Evolutionary conservation across 495 filamentous ascomycete species (phyloP).

Genomic region (Pseudomonodictys pantanalensis): DNA sequence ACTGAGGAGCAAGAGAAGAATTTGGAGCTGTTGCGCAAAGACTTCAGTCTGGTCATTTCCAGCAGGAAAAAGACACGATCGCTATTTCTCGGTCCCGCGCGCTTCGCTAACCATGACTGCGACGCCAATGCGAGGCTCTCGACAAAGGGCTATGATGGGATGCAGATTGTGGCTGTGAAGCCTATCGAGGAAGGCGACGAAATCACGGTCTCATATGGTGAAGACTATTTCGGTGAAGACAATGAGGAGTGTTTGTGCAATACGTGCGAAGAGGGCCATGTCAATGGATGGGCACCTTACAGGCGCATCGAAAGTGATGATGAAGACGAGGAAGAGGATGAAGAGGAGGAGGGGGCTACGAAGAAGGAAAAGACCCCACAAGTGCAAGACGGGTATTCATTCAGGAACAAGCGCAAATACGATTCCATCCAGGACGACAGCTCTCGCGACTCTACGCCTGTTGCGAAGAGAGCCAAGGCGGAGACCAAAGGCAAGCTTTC

Average conservation of each 20-base stretch:
- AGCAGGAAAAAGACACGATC: slow-evolving; percentile 83
- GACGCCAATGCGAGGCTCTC: slow-evolving; percentile 83
- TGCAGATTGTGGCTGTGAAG: slow-evolving; percentile 76
- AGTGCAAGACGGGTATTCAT: slow-evolving; percentile 20
- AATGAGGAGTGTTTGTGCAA: slow-evolving; percentile 94
- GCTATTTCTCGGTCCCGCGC: slow-evolving; percentile 88
- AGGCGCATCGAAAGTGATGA: slow-evolving; percentile 18
- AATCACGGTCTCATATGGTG: slow-evolving; percentile 92
- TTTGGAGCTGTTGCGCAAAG: slow-evolving; percentile 71
- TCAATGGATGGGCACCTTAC: slow-evolving; percentile 73
- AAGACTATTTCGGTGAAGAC: slow-evolving; percentile 91
- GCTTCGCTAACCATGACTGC: slow-evolving; percentile 98
- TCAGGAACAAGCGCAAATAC: slow-evolving; percentile 35
- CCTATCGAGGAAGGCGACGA: slow-evolving; percentile 87
- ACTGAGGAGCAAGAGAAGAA: slow-evolving; percentile 84
- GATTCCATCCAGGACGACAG: background rate
- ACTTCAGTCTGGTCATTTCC: slow-evolving; percentile 96
- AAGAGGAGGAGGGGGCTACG: background rate
- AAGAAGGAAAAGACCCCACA: background rate
- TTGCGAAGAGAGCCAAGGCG: slow-evolving; percentile 13
- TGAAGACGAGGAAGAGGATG: slow-evolving; percentile 28
- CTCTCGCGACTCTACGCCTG: background rate
- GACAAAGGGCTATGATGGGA: slow-evolving; percentile 77
- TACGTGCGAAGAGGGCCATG: slow-evolving; percentile 72
- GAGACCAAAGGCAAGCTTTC: background rate